Conservation (phyloP, 495 filamentous ascomycete genomes). For the Tuber calosporum region DNA sequence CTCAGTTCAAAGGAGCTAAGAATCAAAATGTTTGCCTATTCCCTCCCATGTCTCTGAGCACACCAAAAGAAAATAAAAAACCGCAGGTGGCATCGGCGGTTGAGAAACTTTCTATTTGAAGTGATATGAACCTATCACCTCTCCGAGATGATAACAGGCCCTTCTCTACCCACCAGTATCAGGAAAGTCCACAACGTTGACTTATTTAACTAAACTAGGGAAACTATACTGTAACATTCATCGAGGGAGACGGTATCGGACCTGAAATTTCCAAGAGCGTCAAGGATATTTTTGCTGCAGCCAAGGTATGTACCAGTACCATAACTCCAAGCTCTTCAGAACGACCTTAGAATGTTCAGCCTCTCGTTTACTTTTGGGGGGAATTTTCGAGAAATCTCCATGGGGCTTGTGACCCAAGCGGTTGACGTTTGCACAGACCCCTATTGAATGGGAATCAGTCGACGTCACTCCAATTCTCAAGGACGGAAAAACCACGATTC, state of each 20-base stretch:
- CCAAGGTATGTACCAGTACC: conserved; percentile 55
- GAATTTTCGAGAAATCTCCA: conserved; percentile 14
- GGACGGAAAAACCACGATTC: conserved; percentile 87
- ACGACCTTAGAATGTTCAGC: conserved; percentile 3
- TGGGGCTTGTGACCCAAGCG: conserved; percentile 6
- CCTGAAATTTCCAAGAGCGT: conserved; percentile 95
- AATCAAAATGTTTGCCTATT: conserved; percentile 67
- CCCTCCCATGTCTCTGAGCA: conserved; percentile 25
- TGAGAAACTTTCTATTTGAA: not conserved
- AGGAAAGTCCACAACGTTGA: conserved; percentile 17
- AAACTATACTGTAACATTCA: conserved; percentile 89
- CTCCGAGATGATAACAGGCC: not conserved
- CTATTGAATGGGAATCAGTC: conserved; percentile 92
- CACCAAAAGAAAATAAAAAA: not conserved
- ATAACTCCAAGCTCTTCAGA: conserved; percentile 28
- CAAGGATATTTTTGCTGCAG: conserved; percentile 94
- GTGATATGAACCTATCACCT: not conserved
- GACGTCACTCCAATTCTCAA: conserved; percentile 89
- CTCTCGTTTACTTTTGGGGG: conserved; percentile 28
- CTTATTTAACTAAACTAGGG: conserved; percentile 52
- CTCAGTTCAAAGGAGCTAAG: conserved; percentile 86
- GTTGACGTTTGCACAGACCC: conserved; percentile 54
- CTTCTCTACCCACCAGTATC: not conserved
- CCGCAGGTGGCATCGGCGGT: not conserved
- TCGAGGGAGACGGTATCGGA: conserved; percentile 97